phyloP scores from a whole-genome alignment of 352 stramenopile genomes.

The Phytophthora crassamura region DNA sequence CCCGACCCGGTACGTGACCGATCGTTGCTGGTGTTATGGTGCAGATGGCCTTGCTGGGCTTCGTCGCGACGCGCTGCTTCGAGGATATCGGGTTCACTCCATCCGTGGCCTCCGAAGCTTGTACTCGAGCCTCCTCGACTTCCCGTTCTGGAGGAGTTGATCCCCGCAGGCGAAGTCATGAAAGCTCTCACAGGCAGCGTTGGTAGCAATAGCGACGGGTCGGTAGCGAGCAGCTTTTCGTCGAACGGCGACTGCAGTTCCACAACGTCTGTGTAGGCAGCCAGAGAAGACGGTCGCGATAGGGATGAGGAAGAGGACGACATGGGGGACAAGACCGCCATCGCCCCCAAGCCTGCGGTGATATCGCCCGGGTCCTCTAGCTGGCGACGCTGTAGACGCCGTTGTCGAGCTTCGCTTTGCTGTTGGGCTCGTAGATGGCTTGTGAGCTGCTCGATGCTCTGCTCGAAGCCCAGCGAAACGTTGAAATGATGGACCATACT shows the following conservation, averaged over 20 bases:
- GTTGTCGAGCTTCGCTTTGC: slow-evolving; percentile 38
- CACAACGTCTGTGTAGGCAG: slow-evolving; percentile 36
- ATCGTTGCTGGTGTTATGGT: slow-evolving; percentile 23
- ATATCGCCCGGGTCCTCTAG: slow-evolving; percentile 28
- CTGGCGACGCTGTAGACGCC: slow-evolving; percentile 25
- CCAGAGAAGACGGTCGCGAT: slow-evolving; percentile 29
- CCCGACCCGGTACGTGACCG: slow-evolving; percentile 25
- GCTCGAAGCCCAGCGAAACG: slow-evolving; percentile 72
- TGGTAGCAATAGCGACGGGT: slow-evolving; percentile 26
- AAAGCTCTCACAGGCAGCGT: slow-evolving; percentile 32
- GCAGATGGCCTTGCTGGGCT: slow-evolving; percentile 33
- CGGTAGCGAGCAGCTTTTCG: slow-evolving; percentile 25
- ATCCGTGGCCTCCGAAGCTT: slow-evolving; percentile 43
- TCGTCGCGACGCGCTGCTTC: slow-evolving; percentile 23
- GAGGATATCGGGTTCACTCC: slow-evolving; percentile 43
- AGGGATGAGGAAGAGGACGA: slow-evolving; percentile 28
- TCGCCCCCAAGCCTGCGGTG: slow-evolving; percentile 20
- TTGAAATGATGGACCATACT: slow-evolving; percentile 85
- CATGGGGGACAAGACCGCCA: slow-evolving; percentile 28
- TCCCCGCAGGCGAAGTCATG: slow-evolving; percentile 23
- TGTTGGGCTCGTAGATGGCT: slow-evolving; percentile 48
- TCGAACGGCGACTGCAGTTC: slow-evolving; percentile 44
- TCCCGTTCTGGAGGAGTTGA: slow-evolving; percentile 24
- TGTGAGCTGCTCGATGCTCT: slow-evolving; percentile 71
- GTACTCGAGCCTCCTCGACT: slow-evolving; percentile 23